Base-by-base conservation (phyloP, 257 asterid genomes). In the Hygrophila difformis region DNA sequence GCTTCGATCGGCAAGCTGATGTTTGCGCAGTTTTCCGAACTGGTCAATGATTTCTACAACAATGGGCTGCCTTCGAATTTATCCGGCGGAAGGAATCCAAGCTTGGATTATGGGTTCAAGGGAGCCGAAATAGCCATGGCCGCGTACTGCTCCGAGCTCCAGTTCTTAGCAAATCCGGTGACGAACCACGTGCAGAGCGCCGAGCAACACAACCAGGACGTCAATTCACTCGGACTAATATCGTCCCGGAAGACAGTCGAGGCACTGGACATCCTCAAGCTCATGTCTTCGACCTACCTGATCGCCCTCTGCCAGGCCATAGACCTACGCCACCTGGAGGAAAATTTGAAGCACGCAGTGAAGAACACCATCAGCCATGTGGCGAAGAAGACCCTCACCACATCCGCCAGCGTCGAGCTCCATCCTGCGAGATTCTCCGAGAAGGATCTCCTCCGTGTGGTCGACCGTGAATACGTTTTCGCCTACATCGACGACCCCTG, bases 121-220 rank as follows among this genome's bases (percentile, higher is more conserved):
- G 65, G 59, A 0, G 59, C 59, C 6, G 59, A 45, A 35, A 18
- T 60, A 0, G 59, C 65, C 1, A 59, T 50, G 65, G 65, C 65
- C 0, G n/a, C 59, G 14, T 59, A 59, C 24, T 59, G 65, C 19
- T 59, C 65, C 5, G 59, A 59, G 45, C 57, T 59, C 15, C 65
- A 59, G 13, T 60, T 60, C 39, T 44, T 60, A 0, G 65, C 65
- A 2, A 60, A 60, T 39, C 65, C 65, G 0, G 65, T 60, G 14
- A 60, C 65, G 1, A 60, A 60, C 39, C 65, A 60, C 11, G 65
- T 60, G 14, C 55, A 60, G 28, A 60, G 65, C 8, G 65, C 65
- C 1, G 65, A 60, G 53, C 65, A 60, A 16, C 65, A 60, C 17
- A 60, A 60, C 14, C 65, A 60, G 38, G 65, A 51, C 26, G 65